Evolutionary conservation across 2,329 filamentous ascomycete genomes (phyloP), one percentile per base, ranked within the genome.

Genomic region (Pseudocercospora vitis): DNA sequence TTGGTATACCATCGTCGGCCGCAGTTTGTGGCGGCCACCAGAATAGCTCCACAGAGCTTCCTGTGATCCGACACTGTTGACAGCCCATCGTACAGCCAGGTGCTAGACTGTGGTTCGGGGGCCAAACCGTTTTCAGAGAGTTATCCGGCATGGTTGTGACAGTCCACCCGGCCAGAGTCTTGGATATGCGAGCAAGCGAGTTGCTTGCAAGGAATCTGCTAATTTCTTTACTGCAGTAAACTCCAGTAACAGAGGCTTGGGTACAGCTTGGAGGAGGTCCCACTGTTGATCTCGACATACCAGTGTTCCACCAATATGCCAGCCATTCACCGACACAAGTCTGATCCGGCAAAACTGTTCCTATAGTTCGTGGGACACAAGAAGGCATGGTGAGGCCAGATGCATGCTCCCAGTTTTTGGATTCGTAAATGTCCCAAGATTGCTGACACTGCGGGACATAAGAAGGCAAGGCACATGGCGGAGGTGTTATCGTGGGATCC

Each of bases 21-120:
- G 56, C 53, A 8, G 53, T 57, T n/a, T 49, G 35, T 8, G 56
- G 56, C 8, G 57, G 59, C 59, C 59, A 62, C 53, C 56, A 62
- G 18, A 50, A 52, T 2, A 62, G 19, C 31, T 59, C 52, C 4
- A 62, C 59, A 24, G 33, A 60, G 11, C 53, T 42, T 14, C 60
- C 60, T 11, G 53, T 60, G 37, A 62, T 58, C 2, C 50, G 48
- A 42, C 60, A 62, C 5, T 48, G 24, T 37, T 56, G 55, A 21
- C 59, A 60, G 8, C 59, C 59, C 31, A 62, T 42, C 6, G 47
- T 56, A 35, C 59, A 62, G 14, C 55, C 47, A 1, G 59, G 57
- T 14, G 55, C 59, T 14, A 56, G 46, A 9, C 26, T 45, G 19
- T 44, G 40, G 2, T 42, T 47, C 2, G 55, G 24, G 6, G 57